Base-by-base conservation (phyloP, 805 yeast genomes). In the Saccharomyces cerevisiae region DNA sequence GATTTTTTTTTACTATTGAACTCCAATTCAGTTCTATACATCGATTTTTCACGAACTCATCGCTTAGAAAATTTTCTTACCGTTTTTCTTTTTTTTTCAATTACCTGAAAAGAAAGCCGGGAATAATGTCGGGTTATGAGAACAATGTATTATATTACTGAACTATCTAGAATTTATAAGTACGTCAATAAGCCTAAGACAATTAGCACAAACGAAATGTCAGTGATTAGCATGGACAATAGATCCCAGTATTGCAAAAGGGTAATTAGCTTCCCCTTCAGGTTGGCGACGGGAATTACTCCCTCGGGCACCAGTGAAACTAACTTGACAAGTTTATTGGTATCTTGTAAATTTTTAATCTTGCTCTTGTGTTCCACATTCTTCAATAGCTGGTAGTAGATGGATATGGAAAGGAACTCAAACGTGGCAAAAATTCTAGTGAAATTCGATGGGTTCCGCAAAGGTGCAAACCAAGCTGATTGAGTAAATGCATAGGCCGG, bases 281-380 rank as follows among this genome's bases (percentile, higher is more conserved):
- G 30, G 49, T 68, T 58, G 11, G 59, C 32, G 43, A 70, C 61
- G 30, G 72, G 73, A 10, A 70, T 43, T 1, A 69, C 58, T 6
- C 70, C 71, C 24, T 66, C 70, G n/a, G 74, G 74, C 36, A 70
- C 59, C 54, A 70, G 56, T 9, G 69, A 59, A 17, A 65, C 58
- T 17, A 68, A 51, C 51, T 65, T 64, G 27, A 67, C 59, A 26
- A 70, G 61, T 53, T 62, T 69, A 32, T 67, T 66, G 43, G 60
- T 60, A 32, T 62, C 63, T 51, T 63, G 64, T 41, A 65, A 50
- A 2, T 69, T 63, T 46, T 62, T 61, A 27, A 67, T 62, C 10
- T 63, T 61, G 46, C 62, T 60, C 2, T 58, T 46, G 36, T 54
- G 62, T 51, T 70, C 70, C 24, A 69, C 55, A 6, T 55, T 53